Conservation (phyloP, 441 rosid genomes). For the Populus hybrid region DNA sequence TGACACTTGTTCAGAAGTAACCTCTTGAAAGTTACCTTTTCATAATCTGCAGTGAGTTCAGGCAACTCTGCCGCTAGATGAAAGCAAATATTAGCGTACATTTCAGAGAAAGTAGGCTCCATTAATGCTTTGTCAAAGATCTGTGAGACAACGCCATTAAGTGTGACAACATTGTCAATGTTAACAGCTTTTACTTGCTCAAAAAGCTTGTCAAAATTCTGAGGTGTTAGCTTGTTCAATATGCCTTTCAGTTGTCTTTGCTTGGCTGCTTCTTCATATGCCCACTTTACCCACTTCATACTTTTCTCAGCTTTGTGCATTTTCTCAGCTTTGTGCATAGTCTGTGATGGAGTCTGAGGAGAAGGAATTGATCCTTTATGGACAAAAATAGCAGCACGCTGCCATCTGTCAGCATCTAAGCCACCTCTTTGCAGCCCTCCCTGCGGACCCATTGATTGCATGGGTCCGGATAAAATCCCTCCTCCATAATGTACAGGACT, state of each 20-base stretch:
- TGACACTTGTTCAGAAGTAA: conserved; percentile 86
- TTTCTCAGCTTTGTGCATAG: conserved; percentile 91
- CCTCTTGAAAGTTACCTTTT: conserved; percentile 80
- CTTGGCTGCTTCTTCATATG: conserved; percentile 79
- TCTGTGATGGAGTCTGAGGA: conserved; percentile 72
- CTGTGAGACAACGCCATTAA: conserved; percentile 78
- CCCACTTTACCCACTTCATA: conserved; percentile 74
- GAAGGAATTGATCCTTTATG: conserved; percentile 84
- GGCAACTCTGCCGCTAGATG: conserved; percentile 72
- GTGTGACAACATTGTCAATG: conserved; percentile 73
- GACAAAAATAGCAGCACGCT: conserved; percentile 60
- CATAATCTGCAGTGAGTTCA: conserved; percentile 57
- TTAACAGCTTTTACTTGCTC: conserved; percentile 85
- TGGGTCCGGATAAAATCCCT: conserved; percentile 44
- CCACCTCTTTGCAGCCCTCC: conserved; percentile 65
- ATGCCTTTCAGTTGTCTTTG: conserved; percentile 85
- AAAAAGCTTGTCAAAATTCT: conserved; percentile 86
- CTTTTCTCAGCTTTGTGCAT: conserved; percentile 21
- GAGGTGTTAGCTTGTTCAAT: conserved; percentile 94
- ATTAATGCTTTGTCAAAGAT: conserved; percentile 94
- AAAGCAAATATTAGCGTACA: conserved; percentile 86
- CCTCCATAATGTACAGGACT: conserved; percentile 26
- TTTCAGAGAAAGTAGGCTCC: conserved; percentile 99
- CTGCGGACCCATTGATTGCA: conserved; percentile 64
- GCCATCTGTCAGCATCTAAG: conserved; percentile 86